Conservation (phyloP, 108 stramenopile species). For the Fragilaria crotonensis region DNA sequence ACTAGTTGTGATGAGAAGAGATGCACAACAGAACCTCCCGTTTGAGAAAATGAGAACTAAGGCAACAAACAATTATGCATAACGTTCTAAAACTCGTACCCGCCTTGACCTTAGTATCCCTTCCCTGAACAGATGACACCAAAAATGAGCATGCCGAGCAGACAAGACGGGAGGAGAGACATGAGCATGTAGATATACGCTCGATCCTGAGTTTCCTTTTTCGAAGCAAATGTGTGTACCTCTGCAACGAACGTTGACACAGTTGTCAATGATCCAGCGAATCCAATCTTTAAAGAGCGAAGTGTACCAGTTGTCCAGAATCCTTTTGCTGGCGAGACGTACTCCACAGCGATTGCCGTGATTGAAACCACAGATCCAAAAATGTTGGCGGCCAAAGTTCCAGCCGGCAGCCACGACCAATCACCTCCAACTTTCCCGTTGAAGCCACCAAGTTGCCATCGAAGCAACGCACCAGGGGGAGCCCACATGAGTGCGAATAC, state of each 20-base stretch:
- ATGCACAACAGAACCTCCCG: no score
- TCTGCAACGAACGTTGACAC: conserved; percentile 64
- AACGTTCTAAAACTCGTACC: no score
- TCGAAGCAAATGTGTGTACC: conserved; percentile 11
- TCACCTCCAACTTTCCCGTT: conserved; percentile 24
- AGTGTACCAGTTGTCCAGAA: conserved; percentile 34
- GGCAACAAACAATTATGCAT: no score
- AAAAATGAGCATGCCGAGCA: conserved; percentile 13
- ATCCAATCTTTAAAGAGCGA: conserved; percentile 37
- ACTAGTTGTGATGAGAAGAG: not conserved
- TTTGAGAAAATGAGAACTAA: no score
- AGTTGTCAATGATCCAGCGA: conserved; percentile 60
- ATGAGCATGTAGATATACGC: conserved; percentile 29
- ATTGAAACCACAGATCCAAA: conserved; percentile 33
- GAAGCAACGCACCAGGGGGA: conserved; percentile 44
- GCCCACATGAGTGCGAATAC: conserved; percentile 29
- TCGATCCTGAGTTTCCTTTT: conserved; percentile 5
- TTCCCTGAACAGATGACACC: conserved; percentile 19
- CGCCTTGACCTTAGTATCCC: no score
- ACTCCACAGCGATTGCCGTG: conserved; percentile 20
- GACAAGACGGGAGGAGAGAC: conserved; percentile 4
- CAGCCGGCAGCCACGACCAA: conserved; percentile 38
- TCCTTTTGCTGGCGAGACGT: not conserved
- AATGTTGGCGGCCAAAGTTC: conserved; percentile 53
- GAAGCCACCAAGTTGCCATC: conserved; percentile 39